These are phyloP conservation scores for Pleurozium schreberi DNA, from an alignment of 225 moss, liverwort and hornwort genomes.

Conservation along the genomic window DNA sequence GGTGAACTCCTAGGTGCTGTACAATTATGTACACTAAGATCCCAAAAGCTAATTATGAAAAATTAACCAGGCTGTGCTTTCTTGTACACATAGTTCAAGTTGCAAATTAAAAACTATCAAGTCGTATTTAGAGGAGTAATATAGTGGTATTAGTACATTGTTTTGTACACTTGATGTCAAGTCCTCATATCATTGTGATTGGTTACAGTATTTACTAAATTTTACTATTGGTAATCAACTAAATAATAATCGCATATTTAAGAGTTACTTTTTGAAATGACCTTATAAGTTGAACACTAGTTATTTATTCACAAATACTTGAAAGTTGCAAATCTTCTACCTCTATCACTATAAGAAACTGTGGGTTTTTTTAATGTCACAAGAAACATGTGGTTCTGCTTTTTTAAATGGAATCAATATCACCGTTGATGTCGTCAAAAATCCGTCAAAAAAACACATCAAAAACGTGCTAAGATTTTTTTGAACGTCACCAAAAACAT, in stretches of 20 bases:
- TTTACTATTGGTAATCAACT: fast-evolving
- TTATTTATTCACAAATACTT: background rate
- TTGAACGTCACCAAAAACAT: too few species aligned
- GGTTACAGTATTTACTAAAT: too few species aligned
- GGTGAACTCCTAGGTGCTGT: background rate
- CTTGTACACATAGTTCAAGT: fast-evolving
- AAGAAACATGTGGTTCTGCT: too few species aligned
- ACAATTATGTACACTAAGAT: background rate
- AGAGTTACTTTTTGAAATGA: background rate
- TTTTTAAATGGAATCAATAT: too few species aligned
- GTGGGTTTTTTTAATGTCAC: too few species aligned
- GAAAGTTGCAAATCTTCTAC: background rate
- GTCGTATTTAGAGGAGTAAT: too few species aligned
- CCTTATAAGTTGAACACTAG: background rate
- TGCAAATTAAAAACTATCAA: background rate
- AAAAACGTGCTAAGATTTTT: too few species aligned
- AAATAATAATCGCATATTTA: fast-evolving
- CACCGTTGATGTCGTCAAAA: too few species aligned
- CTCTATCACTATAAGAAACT: too few species aligned
- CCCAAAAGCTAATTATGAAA: background rate
- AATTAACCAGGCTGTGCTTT: fast-evolving
- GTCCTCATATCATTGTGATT: background rate
- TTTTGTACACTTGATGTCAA: background rate
- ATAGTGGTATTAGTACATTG: too few species aligned
- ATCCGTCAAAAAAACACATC: too few species aligned